Evolutionary conservation across 768 basidiomycete genomes (phyloP).

Genomic region (Tricholoma terreum): DNA sequence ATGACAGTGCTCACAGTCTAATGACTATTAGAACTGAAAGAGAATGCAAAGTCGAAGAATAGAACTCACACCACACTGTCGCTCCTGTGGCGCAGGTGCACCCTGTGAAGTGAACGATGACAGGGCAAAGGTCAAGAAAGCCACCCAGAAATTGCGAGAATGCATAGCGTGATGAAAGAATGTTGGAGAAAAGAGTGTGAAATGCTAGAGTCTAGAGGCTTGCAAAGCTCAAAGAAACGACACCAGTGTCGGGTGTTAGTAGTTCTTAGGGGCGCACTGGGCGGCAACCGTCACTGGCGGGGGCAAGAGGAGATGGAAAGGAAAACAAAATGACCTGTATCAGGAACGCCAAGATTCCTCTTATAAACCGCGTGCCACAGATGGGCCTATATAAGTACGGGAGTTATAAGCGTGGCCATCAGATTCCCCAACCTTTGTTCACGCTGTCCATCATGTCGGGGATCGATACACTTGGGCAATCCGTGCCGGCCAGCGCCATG

Average conservation of each 20-base stretch:
- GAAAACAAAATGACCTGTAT: slow-evolving; percentile 3
- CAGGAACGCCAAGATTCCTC: not conserved
- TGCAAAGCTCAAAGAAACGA: slow-evolving; percentile 40
- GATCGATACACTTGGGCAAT: no score
- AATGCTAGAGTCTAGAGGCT: slow-evolving; percentile 26
- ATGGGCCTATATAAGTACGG: no score
- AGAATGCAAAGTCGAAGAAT: slow-evolving; percentile 1
- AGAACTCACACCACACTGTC: slow-evolving; percentile 18
- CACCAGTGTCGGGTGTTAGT: slow-evolving; percentile 53
- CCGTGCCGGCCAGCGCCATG: no score
- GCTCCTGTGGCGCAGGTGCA: slow-evolving; percentile 22
- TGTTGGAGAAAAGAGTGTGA: slow-evolving; percentile 26
- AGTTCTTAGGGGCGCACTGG: slow-evolving; percentile 41
- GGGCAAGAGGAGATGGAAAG: slow-evolving; percentile 10
- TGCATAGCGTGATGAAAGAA: slow-evolving; percentile 36
- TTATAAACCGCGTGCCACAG: not conserved
- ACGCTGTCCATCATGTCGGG: not conserved
- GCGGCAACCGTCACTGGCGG: slow-evolving; percentile 31
- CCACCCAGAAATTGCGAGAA: slow-evolving; percentile 35
- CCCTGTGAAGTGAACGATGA: slow-evolving; percentile 31
- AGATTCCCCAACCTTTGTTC: not conserved
- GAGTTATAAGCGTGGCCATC: not conserved
- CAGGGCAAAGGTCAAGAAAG: slow-evolving; percentile 39
- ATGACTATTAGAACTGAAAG: slow-evolving; percentile 12
- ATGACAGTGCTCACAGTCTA: slow-evolving; percentile 23